phyloP scores from a whole-genome alignment of 2,329 filamentous ascomycete species.

The Fusarium brachygibbosum region DNA sequence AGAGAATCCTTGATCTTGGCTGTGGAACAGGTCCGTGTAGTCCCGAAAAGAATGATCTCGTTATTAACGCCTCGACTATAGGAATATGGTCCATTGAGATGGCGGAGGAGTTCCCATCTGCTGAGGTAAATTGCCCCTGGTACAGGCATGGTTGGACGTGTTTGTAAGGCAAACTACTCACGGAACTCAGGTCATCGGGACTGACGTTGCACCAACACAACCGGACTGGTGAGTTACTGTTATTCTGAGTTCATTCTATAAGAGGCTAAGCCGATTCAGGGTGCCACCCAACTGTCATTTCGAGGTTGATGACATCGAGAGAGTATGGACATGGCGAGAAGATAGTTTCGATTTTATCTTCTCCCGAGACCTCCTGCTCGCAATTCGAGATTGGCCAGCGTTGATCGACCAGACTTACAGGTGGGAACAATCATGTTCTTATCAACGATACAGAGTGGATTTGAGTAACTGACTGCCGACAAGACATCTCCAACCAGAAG shows the following conservation, averaged over 20 bases:
- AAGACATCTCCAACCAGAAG: conserved; percentile 33
- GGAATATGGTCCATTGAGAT: conserved; percentile 53
- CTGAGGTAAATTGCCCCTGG: too few species aligned
- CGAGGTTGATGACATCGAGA: conserved; percentile 56
- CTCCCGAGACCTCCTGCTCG: conserved; percentile 49
- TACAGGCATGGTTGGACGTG: too few species aligned
- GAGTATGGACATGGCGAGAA: conserved; percentile 55
- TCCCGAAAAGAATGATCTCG: background rate
- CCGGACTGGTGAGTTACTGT: conserved; percentile 31
- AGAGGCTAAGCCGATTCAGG: conserved; percentile 42
- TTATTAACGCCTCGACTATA: background rate
- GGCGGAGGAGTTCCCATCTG: conserved; percentile 53
- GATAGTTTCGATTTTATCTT: conserved; percentile 55
- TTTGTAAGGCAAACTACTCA: background rate
- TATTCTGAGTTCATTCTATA: accelerated
- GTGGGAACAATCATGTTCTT: conserved; percentile 19
- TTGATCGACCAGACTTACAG: conserved; percentile 54
- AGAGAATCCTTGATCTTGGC: conserved; percentile 51
- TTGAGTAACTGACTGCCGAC: background rate
- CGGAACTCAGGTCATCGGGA: conserved; percentile 35
- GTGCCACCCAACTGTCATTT: conserved; percentile 56
- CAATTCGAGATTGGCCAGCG: conserved; percentile 50
- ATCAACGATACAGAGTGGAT: accelerated
- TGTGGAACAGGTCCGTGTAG: conserved; percentile 49
- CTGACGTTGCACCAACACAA: conserved; percentile 42